Conservation (phyloP, 2,329 filamentous ascomycete species). For the Metarhizium sp. region DNA sequence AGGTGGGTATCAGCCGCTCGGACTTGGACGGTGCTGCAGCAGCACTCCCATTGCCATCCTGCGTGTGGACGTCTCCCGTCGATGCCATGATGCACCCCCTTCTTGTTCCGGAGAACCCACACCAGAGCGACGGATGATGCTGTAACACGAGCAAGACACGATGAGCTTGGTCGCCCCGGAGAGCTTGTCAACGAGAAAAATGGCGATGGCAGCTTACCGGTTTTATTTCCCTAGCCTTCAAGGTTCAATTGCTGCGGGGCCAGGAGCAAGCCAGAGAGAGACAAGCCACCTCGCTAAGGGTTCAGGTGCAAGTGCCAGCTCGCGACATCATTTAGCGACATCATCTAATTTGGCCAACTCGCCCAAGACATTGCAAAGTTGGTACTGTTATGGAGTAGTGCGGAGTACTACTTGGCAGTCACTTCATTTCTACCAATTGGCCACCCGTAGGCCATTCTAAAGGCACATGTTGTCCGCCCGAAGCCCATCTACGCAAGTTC, state of each 20-base stretch:
- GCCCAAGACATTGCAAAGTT: background rate
- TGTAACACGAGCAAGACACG: background rate
- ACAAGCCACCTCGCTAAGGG: background rate
- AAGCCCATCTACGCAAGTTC: too few relatives aligned
- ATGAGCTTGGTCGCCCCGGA: background rate
- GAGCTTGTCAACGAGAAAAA: background rate
- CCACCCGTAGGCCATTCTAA: too few relatives aligned
- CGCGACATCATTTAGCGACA: background rate
- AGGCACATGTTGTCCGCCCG: too few relatives aligned
- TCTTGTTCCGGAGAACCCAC: background rate
- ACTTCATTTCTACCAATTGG: too few relatives aligned
- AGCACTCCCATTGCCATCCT: slow-evolving; percentile 2
- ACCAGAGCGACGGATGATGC: background rate
- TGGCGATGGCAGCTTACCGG: background rate
- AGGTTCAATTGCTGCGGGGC: background rate
- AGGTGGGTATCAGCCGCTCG: slow-evolving; percentile 3
- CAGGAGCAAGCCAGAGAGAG: background rate
- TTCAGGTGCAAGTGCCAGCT: background rate
- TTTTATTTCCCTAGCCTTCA: background rate
- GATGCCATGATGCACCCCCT: background rate
- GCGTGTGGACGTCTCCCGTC: slow-evolving; percentile 1
- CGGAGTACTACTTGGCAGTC: background rate
- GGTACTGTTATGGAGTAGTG: background rate
- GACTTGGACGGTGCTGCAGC: background rate
- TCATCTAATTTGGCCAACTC: background rate